Evolutionary conservation across 352 stramenopile genomes (phyloP), one percentile per base, ranked within the genome.

Genomic region (Peronosclerospora sorghi): DNA sequence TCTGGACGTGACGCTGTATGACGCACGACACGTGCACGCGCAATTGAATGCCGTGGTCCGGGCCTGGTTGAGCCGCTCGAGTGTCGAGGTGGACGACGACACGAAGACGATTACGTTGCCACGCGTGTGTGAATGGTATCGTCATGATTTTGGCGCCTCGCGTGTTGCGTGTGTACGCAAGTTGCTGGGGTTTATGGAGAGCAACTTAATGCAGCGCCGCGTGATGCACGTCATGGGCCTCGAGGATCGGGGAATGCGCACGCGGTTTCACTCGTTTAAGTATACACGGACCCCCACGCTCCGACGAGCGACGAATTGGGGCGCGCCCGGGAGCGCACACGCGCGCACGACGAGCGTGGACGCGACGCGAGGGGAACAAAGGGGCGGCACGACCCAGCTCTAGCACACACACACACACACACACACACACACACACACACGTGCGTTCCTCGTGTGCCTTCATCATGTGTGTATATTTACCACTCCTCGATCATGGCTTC

Each of bases 71-170:
- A 48, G 30, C 9, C 49, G 48, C 13, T 60, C 48, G 15, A 51
- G 37, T 18, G 45, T 68, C 34, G 37, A 60, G 37, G 41, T 72
- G 41, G 56, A 54, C 10, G 42, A 62, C 48, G 40, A 53, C 14
- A 50, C 48, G 14, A 65, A 60, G 18, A 57, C 43, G 2, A 54
- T 89, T 2, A 32, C 63, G 2, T 49, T 93, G 26, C 80, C 80
- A 18, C 68, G 67, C 24, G 54, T 90, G 9, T 93, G 67, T 38
- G 73, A 87, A 37, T 86, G 75, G 73, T 87, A 87, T 45, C 59
- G 65, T 2, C 49, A 66, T 23, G 80, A 93, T 54, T 90, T 82
- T 43, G 26, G 48, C 14, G 56, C 46, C 32, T 37, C 56, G 23
- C 64, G 63, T 12, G 53, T 57, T n/a, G 24, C 83, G 24, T 90